Percentiles rank a stretch among this genome's conserved stretches.
phyloP scores from a whole-genome alignment of 192 early-diverging fungal genomes.

The Rhizoclosmatium sp. region DNA sequence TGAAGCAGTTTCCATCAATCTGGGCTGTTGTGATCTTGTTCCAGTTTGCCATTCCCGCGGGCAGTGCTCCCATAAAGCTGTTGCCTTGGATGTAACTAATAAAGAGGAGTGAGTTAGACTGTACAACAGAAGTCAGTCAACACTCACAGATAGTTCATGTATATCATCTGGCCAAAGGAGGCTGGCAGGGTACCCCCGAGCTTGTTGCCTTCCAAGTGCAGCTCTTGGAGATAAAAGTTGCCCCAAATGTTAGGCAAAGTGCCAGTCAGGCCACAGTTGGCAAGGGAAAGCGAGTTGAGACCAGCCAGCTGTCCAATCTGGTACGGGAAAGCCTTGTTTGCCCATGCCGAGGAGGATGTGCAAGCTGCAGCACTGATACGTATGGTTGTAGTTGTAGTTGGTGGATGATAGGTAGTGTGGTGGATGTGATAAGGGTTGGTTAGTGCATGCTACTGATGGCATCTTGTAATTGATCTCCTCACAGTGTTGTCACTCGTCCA shows the following conservation, averaged over 20 bases:
- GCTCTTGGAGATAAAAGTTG: neutral
- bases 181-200: neutral
- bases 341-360: neutral
- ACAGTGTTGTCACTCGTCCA: neutral
- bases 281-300: neutral
- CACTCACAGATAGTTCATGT: neutral
- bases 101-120: too few species aligned
- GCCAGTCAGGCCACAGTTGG: neutral
- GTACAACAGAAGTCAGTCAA: too few species aligned
- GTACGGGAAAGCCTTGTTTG: neutral
- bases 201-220: neutral
- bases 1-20: slow-evolving; percentile 1
- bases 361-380: too few species aligned
- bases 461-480: neutral
- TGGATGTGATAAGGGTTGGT: too few species aligned
- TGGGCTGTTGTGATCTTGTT: neutral
- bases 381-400: too few species aligned
- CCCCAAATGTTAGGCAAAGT: neutral
- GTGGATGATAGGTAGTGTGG: too few species aligned
- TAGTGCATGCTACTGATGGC: too few species aligned
- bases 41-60: neutral
- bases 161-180: neutral
- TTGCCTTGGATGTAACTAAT: slow-evolving; percentile 1
- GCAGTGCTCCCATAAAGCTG: neutral
- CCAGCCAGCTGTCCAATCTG: neutral